Conservation (phyloP, 2,329 filamentous ascomycete species). For the Botrytis galanthina region DNA sequence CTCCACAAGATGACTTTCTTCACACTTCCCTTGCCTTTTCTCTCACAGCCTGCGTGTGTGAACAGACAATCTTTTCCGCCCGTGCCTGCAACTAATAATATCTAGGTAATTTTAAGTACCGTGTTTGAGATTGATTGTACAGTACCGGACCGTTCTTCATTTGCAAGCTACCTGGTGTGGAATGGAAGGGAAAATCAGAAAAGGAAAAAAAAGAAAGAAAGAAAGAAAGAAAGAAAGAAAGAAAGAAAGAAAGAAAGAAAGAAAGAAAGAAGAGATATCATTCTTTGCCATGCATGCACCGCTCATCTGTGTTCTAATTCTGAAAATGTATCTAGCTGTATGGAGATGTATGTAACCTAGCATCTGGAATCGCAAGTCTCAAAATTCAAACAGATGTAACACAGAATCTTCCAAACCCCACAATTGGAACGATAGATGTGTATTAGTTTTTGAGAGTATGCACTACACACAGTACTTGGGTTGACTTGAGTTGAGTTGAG, state of each 20-base stretch:
- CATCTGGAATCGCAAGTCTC: neutral
- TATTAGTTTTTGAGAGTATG: neutral
- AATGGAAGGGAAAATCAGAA: neutral
- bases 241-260: neutral
- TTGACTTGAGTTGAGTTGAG: neutral
- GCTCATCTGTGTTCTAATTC: neutral
- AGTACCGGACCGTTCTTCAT: constrained; percentile 6
- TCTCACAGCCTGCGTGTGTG: neutral
- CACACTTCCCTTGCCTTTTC: neutral
- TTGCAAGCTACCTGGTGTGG: neutral
- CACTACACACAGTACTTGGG: neutral
- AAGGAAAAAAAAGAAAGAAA: neutral
- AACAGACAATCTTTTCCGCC: neutral
- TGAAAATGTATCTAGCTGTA: neutral
- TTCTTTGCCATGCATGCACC: neutral
- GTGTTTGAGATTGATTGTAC: constrained; percentile 16
- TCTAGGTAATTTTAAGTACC: constrained; percentile 4
- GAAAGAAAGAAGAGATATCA: neutral
- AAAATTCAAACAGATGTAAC: neutral
- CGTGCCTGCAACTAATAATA: constrained; percentile 5
- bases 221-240: neutral
- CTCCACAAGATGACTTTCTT: neutral
- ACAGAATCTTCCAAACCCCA: neutral
- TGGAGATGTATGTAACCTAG: neutral
- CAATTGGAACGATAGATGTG: neutral